These are phyloP conservation scores for Pseudopyricularia cyperi DNA, from an alignment of 2,329 filamentous ascomycete genomes.

Conservation along the genomic window DNA sequence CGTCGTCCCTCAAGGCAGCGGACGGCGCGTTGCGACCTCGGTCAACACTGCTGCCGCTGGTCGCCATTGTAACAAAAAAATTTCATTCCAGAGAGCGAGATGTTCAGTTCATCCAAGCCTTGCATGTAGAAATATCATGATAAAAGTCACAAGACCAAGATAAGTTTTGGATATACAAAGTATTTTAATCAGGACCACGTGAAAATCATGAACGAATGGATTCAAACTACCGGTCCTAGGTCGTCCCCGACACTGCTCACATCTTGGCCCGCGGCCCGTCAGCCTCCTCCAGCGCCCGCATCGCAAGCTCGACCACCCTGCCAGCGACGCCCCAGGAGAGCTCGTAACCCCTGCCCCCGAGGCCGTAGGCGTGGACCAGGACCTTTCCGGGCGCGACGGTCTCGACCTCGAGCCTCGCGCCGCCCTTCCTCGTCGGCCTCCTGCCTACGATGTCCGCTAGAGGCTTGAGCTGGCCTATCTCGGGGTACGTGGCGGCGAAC, in stretches of 20 bases:
- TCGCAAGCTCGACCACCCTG: constrained; percentile 29
- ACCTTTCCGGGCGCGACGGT: constrained; percentile 10
- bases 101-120: neutral
- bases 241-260: neutral
- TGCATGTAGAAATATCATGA: neutral
- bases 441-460: constrained; percentile 28
- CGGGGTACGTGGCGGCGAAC: constrained; percentile 21
- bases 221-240: neutral
- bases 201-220: neutral
- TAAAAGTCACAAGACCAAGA: neutral
- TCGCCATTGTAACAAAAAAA: neutral
- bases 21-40: too few species aligned
- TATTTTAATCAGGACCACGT: too few species aligned
- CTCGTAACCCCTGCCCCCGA: constrained; percentile 48
- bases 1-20: too few species aligned
- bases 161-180: neutral
- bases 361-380: constrained; percentile 44
- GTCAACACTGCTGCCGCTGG: neutral
- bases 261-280: neutral
- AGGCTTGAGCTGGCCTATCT: constrained; percentile 8
- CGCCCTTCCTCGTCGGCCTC: constrained; percentile 29
- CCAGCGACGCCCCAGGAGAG: constrained; percentile 46
- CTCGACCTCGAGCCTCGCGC: constrained; percentile 41
- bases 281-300: neutral
- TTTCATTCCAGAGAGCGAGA: neutral